Percentiles rank a stretch among this genome's conserved stretches.
phyloP scores from a whole-genome alignment of 768 basidiomycete species.

The Astraeus odoratus region DNA sequence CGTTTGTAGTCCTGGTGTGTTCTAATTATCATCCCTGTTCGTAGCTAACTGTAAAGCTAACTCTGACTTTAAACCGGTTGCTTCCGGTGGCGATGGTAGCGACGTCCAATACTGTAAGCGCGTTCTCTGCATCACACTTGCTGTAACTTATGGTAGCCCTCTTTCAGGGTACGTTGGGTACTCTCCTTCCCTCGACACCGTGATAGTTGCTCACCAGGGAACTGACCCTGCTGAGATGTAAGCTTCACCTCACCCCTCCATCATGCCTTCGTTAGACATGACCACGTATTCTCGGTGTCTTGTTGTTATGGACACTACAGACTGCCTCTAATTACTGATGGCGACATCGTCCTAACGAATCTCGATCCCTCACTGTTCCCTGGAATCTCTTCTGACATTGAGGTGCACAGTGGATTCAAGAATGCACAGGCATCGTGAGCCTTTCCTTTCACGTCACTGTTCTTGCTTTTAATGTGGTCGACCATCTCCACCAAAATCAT shows the following conservation, averaged over 20 bases:
- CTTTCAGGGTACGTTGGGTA: slow-evolving; percentile 25
- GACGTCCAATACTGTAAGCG: slow-evolving; percentile 35
- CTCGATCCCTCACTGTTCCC: slow-evolving; percentile 38
- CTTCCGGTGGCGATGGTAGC: slow-evolving; percentile 39
- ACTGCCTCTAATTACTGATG: slow-evolving; percentile 33
- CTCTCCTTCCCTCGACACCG: slow-evolving; percentile 26
- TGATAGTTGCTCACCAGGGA: slow-evolving; percentile 40
- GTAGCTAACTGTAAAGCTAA: slow-evolving; percentile 42
- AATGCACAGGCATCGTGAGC: slow-evolving; percentile 36
- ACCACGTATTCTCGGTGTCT: neutral
- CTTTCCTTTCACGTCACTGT: neutral
- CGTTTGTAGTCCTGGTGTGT: neutral
- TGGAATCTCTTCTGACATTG: slow-evolving; percentile 31
- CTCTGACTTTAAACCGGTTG: slow-evolving; percentile 36
- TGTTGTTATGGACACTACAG: slow-evolving; percentile 15
- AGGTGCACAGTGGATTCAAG: slow-evolving; percentile 40
- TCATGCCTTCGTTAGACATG: neutral
- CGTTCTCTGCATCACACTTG: neutral
- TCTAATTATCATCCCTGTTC: neutral
- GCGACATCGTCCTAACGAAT: slow-evolving; percentile 24
- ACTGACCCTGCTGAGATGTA: slow-evolving; percentile 34
- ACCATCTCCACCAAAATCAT: neutral
- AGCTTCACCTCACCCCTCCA: neutral
- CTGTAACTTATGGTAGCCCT: neutral
- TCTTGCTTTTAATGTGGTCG: too few species aligned